These are phyloP conservation scores for Ogataea neopini DNA, from an alignment of 805 yeast species.

Conservation along the genomic window DNA sequence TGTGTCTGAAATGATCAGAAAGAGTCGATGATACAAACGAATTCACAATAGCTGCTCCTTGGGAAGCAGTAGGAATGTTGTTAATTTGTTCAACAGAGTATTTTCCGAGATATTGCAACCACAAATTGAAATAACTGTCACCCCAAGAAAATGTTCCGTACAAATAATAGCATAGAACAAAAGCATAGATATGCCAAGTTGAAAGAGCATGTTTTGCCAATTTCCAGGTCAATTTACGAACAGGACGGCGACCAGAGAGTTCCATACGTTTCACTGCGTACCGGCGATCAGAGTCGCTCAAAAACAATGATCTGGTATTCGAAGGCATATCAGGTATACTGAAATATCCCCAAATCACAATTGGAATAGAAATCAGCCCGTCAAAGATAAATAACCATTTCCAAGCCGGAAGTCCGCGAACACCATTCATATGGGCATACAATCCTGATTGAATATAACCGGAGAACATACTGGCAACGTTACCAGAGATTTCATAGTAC, in stretches of 20 bases:
- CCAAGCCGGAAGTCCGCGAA: conserved; percentile 61
- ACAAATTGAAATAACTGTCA: conserved; percentile 21
- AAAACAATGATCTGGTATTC: conserved; percentile 19
- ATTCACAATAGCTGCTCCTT: conserved; percentile 47
- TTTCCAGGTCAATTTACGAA: conserved; percentile 37
- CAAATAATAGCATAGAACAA: conserved; percentile 22
- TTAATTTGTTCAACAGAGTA: conserved; percentile 48
- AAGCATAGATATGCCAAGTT: conserved; percentile 47
- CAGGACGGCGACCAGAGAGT: conserved; percentile 39
- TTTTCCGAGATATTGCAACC: conserved; percentile 47
- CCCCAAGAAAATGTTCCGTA: conserved; percentile 16
- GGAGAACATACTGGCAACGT: conserved; percentile 48
- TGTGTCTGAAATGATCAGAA: conserved; percentile 11
- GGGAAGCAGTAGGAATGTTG: conserved; percentile 50
- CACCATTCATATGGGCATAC: conserved; percentile 47
- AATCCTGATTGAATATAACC: conserved; percentile 64
- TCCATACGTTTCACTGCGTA: conserved; percentile 19
- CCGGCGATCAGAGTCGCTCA: conserved; percentile 23
- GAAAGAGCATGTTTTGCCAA: conserved; percentile 41
- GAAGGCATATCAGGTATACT: conserved; percentile 56
- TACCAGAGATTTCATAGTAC: conserved; percentile 38
- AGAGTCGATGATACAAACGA: conserved; percentile 41
- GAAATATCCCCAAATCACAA: conserved; percentile 58
- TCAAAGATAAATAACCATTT: conserved; percentile 72
- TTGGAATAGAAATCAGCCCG: conserved; percentile 56